Percentiles rank a stretch among this genome's conserved stretches.
phyloP scores from a whole-genome alignment of 352 stramenopile genomes.

The Globisporangium barbulae region DNA sequence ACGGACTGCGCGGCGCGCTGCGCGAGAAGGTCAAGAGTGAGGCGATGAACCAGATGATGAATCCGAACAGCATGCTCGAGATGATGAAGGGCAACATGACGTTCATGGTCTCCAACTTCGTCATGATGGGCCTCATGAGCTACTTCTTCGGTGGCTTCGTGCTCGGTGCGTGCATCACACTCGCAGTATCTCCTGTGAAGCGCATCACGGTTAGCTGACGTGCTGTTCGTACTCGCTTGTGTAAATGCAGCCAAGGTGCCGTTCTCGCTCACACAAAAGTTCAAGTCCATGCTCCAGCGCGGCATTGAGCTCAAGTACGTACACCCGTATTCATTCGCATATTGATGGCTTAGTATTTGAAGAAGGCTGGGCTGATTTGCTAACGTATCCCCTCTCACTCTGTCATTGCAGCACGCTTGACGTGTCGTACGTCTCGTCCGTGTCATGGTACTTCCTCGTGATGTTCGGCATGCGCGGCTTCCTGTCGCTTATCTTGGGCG shows the following conservation, averaged over 20 bases:
- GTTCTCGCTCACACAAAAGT: conserved; percentile 97
- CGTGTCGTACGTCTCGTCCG: conserved; percentile 96
- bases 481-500: conserved; percentile 94
- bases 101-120: conserved; percentile 99
- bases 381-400: background rate
- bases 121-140: conserved; percentile 99
- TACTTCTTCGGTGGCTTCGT: conserved; percentile 99
- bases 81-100: conserved; percentile 99
- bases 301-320: conserved; percentile 93
- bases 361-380: background rate
- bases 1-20: conserved; percentile 80
- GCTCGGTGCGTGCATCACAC: conserved; percentile 53
- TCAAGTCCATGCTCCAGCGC: conserved; percentile 98
- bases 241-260: conserved; percentile 91
- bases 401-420: conserved; percentile 85
- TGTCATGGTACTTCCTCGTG: conserved; percentile 99
- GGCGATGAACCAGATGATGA: conserved; percentile 93
- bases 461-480: conserved; percentile 98
- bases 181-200: background rate
- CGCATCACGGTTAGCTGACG: no score
- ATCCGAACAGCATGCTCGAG: conserved; percentile 96
- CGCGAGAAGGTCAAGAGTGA: conserved; percentile 89
- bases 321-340: background rate
- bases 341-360: background rate
- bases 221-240: background rate